These are phyloP conservation scores for Colletotrichum cordylinicola DNA, from an alignment of 2,329 filamentous ascomycete species.

Conservation along the genomic window DNA sequence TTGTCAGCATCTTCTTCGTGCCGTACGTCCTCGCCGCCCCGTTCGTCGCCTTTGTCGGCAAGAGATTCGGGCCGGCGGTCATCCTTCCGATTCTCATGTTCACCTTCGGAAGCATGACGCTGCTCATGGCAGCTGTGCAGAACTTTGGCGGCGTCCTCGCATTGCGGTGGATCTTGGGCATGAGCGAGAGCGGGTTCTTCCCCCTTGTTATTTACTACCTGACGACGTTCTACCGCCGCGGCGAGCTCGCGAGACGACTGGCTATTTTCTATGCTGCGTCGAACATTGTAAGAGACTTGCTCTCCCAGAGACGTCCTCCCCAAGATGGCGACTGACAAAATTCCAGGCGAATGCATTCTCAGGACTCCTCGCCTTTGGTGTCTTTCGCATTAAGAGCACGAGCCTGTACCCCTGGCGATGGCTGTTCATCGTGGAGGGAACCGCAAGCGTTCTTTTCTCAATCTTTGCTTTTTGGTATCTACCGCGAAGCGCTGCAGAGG, in stretches of 20 bases:
- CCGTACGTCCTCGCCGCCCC: conserved; percentile 74
- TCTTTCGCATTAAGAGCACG: conserved; percentile 47
- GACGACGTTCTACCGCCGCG: conserved; percentile 24
- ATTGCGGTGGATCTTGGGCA: conserved; percentile 24
- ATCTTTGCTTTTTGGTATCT: conserved; percentile 74
- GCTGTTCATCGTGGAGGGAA: conserved; percentile 59
- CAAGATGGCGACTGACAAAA: not conserved
- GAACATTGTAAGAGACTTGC: conserved; percentile 15
- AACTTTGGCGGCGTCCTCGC: conserved; percentile 29
- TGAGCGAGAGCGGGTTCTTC: conserved; percentile 24
- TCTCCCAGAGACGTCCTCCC: not conserved
- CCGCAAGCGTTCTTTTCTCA: conserved; percentile 64
- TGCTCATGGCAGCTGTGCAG: conserved; percentile 19
- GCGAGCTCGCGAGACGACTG: conserved; percentile 16
- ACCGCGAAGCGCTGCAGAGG: conserved; percentile 67
- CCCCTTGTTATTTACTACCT: conserved; percentile 25
- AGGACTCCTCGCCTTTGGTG: conserved; percentile 26
- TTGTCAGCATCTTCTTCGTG: conserved; percentile 77
- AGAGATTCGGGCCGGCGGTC: conserved; percentile 70
- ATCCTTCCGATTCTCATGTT: conserved; percentile 78
- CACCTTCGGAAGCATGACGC: conserved; percentile 64
- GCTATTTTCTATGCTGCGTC: conserved; percentile 24
- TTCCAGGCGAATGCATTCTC: conserved; percentile 11
- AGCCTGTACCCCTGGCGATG: conserved; percentile 50
- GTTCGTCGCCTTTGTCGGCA: conserved; percentile 64